phyloP scores from a whole-genome alignment of 768 basidiomycete species.

The Ramaria sp. region DNA sequence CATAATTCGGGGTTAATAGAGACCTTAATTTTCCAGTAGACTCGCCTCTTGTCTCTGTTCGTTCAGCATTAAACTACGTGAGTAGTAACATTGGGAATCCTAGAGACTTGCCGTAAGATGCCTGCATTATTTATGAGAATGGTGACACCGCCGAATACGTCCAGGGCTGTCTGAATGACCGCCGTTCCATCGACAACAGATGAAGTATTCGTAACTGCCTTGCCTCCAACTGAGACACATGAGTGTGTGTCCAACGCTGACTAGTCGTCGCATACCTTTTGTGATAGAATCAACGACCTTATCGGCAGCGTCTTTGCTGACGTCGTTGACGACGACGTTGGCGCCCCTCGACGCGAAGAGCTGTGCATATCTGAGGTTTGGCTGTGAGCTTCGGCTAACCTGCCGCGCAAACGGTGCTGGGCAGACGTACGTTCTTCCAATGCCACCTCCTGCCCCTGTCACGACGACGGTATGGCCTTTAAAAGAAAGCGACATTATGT shows the following conservation, averaged over 20 bases:
- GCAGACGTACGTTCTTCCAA: slow-evolving; percentile 80
- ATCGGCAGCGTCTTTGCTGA: slow-evolving; percentile 79
- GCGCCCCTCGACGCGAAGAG: slow-evolving; percentile 91
- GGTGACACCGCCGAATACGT: slow-evolving; percentile 75
- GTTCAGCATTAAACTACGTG: background rate
- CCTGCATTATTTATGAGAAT: slow-evolving; percentile 96
- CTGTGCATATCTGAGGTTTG: slow-evolving; percentile 59
- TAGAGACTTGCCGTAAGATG: slow-evolving; percentile 52
- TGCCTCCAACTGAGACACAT: slow-evolving; percentile 60
- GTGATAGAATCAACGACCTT: slow-evolving; percentile 86
- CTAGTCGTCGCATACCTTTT: slow-evolving; percentile 38
- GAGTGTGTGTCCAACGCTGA: too few species aligned
- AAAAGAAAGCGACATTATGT: slow-evolving; percentile 43
- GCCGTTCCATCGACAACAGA: slow-evolving; percentile 79
- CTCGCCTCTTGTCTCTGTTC: slow-evolving; percentile 13
- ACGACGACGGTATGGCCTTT: slow-evolving; percentile 86
- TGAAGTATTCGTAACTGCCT: slow-evolving; percentile 78
- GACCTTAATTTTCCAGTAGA: background rate
- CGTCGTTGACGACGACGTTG: slow-evolving; percentile 92
- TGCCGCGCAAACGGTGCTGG: background rate
- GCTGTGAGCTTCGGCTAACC: background rate
- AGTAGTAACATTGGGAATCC: background rate
- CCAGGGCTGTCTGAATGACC: slow-evolving; percentile 77
- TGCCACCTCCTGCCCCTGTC: slow-evolving; percentile 92
- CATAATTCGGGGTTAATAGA: background rate